Conservation (phyloP, 2,329 filamentous ascomycete species). For the Scedosporium apiospermum region DNA sequence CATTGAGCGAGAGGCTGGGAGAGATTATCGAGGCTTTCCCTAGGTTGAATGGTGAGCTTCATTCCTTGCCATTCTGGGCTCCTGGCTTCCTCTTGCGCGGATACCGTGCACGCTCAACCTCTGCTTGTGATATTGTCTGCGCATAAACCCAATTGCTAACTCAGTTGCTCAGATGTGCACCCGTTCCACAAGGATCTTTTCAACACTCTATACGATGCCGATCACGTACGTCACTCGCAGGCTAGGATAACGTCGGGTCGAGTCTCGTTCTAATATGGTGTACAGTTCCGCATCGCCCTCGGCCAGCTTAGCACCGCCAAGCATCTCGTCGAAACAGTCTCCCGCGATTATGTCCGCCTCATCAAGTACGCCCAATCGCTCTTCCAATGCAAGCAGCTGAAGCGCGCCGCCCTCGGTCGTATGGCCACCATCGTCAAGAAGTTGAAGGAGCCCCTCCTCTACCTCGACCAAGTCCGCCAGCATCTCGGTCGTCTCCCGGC, state of each 20-base stretch:
- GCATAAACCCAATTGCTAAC: neutral
- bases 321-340: slow-evolving; percentile 91
- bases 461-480: slow-evolving; percentile 85
- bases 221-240: slow-evolving; percentile 44
- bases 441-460: slow-evolving; percentile 87
- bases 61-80: neutral
- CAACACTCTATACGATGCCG: slow-evolving; percentile 97
- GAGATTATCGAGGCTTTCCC: slow-evolving; percentile 90
- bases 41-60: slow-evolving; percentile 53
- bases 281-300: slow-evolving; percentile 76
- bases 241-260: neutral
- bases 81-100: neutral
- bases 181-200: slow-evolving; percentile 77
- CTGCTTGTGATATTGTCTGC: neutral
- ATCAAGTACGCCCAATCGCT: slow-evolving; percentile 86
- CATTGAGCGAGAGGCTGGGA: slow-evolving; percentile 87
- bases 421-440: slow-evolving; percentile 97
- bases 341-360: slow-evolving; percentile 89
- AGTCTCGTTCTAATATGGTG: neutral
- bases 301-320: slow-evolving; percentile 95
- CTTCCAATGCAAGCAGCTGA: slow-evolving; percentile 98
- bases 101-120: neutral
- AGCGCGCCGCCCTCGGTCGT: slow-evolving; percentile 87
- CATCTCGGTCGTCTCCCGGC: slow-evolving; percentile 93
- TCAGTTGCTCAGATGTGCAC: slow-evolving; percentile 54